These are phyloP conservation scores for Metschnikowia santaceciliae DNA, from an alignment of 805 yeast genomes.

Conservation along the genomic window DNA sequence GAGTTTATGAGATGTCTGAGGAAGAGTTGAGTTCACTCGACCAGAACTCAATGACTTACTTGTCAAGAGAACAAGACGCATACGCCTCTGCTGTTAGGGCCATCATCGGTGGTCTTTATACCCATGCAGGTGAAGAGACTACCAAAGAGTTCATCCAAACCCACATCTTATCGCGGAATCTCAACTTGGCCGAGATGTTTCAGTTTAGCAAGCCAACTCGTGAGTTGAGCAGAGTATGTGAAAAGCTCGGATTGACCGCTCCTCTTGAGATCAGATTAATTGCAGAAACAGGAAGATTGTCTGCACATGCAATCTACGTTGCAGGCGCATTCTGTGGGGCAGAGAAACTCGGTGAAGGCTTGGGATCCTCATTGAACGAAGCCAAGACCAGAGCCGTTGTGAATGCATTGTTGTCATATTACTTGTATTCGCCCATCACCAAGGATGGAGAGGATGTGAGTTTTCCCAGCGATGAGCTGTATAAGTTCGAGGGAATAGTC, in stretches of 20 bases:
- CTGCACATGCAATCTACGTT: conserved; percentile 79
- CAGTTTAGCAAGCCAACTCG: conserved; percentile 82
- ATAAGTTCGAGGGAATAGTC: conserved; percentile 38
- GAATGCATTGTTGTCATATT: conserved; percentile 86
- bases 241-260: conserved; percentile 64
- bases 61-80: conserved; percentile 41
- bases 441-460: conserved; percentile 38
- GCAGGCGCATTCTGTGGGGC: conserved; percentile 89
- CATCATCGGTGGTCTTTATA: conserved; percentile 76
- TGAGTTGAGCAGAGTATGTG: conserved; percentile 73
- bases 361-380: conserved; percentile 84
- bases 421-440: conserved; percentile 78
- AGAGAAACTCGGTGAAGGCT: conserved; percentile 87
- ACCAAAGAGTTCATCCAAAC: conserved; percentile 66
- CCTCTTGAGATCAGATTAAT: conserved; percentile 75
- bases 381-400: conserved; percentile 92
- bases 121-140: conserved; percentile 61
- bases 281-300: conserved; percentile 89
- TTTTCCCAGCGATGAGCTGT: conserved; percentile 57
- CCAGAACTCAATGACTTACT: conserved; percentile 18
- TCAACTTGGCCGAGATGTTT: conserved; percentile 71
- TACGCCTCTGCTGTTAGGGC: conserved; percentile 76
- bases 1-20: conserved; percentile 42
- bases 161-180: conserved; percentile 78
- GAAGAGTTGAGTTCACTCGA: conserved; percentile 19